phyloP scores from a whole-genome alignment of 345 rosid species.

The Citrus inodora region DNA sequence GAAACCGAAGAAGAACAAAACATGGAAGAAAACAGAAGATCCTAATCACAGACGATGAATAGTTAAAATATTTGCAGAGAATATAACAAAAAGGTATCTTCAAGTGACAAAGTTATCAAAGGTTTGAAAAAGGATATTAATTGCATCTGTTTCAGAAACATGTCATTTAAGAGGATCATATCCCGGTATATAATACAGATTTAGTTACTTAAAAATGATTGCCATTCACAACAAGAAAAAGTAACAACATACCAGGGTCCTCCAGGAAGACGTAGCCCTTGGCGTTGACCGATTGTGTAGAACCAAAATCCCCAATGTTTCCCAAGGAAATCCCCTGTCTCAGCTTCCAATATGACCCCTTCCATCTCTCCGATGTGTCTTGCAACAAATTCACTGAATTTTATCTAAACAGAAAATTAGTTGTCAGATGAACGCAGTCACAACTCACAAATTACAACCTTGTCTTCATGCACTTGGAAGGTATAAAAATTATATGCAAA shows the following conservation, averaged over 20 bases:
- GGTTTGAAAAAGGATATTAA: not conserved
- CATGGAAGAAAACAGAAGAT: not conserved
- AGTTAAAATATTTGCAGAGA: not conserved
- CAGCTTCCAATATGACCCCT: constrained; percentile 91
- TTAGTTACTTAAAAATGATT: not conserved
- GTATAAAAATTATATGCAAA: not conserved
- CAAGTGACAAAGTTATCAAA: not conserved
- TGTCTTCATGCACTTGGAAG: not conserved
- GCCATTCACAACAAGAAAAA: not conserved
- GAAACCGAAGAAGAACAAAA: not conserved
- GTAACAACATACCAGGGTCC: constrained; percentile 82
- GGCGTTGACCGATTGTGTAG: constrained; percentile 96
- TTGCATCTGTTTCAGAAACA: not conserved
- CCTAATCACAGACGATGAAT: not conserved
- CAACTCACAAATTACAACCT: constrained; percentile 3
- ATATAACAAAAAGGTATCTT: not conserved
- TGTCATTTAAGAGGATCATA: not conserved
- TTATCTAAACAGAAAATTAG: constrained; percentile 44
- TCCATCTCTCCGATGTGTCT: constrained; percentile 93
- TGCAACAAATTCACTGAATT: constrained; percentile 86
- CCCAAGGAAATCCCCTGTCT: constrained; percentile 89
- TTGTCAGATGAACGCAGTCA: not conserved
- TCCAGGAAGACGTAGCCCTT: constrained; percentile 89
- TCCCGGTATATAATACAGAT: not conserved
- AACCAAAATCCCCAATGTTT: constrained; percentile 94